Evolutionary conservation across 78 protist genomes (phyloP), one percentile per base, ranked within the genome.

Genomic region (Dictyostelium firmibasis): DNA sequence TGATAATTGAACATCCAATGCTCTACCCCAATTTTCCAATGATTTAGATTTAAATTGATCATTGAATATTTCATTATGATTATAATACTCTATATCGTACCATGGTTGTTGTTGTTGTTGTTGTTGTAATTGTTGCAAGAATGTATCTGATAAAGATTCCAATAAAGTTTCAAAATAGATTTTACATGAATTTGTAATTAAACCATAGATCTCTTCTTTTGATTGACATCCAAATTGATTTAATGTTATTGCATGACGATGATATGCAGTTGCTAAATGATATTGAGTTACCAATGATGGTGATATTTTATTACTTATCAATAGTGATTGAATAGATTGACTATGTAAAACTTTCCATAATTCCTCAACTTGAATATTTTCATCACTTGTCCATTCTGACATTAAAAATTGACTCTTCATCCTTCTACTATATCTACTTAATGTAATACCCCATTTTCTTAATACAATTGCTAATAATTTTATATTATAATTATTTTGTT

Each of bases 341-440:
- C 81, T 60, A 38, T 88, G 93, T 10, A 88, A n/a, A 16, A 88
- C 44, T 77, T 79, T 88, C 93, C 93, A 88, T 10, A 88, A 78
- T 8, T 88, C 93, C 25, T 88, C 93, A 13, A 79, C 70, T 41
- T 88, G 93, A 41, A 88, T 88, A 67, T 88, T 88, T 57, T 88
- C 93, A 29, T 88, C 93, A 41, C 72, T 79, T 36, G 93, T 27
- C 93, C 93, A 88, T 47, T 88, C 93, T 36, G 93, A 88, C 93
- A 88, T 88, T 53, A 88, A 38, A 83, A 88, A 88, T 41, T 88
- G 93, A 79, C 93, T 79, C 23, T 88, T 88, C 93, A 88, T 88
- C 9, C 93, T 29, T 31, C 93, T 53, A 43, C 79, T 60, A 44
- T 88, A 88, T 79, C 93, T 88, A 31, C 93, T 88, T 74, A 88